Percentiles rank a stretch among this genome's conserved stretches.
phyloP scores from a whole-genome alignment of 2,329 filamentous ascomycete species.

The Diaporthe batatas region DNA sequence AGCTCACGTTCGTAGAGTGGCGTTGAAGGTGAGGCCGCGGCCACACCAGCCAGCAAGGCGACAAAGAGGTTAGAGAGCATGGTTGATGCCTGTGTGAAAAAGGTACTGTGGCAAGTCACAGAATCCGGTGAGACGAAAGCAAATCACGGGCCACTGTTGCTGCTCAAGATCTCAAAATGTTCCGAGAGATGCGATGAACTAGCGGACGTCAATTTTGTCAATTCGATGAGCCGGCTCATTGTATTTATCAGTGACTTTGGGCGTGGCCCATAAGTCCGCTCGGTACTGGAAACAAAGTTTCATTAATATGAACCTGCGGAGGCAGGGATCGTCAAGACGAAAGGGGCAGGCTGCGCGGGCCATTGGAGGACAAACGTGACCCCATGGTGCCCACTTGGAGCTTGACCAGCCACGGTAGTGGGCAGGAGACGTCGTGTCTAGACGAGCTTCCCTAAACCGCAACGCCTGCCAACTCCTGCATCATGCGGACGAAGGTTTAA shows the following conservation, averaged over 20 bases:
- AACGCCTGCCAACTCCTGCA: constrained; percentile 15
- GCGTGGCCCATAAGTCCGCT: background rate
- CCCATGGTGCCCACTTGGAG: constrained; percentile 17
- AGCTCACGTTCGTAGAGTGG: constrained; percentile 38
- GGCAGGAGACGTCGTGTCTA: constrained; percentile 7
- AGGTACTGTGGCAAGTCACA: background rate
- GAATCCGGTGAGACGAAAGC: background rate
- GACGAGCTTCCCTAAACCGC: constrained; percentile 10
- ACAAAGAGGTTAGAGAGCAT: constrained; percentile 36
- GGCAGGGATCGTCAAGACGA: constrained; percentile 29
- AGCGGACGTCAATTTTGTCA: background rate
- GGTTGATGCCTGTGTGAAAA: background rate
- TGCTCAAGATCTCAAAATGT: background rate
- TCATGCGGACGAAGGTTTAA: constrained; percentile 15
- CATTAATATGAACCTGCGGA: constrained; percentile 19
- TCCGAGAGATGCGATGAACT: constrained; percentile 7
- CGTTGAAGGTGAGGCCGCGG: constrained; percentile 24
- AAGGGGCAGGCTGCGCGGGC: background rate
- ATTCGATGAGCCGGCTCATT: background rate
- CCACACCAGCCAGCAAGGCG: constrained; percentile 34
- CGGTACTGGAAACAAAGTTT: constrained; percentile 32
- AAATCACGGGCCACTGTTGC: background rate
- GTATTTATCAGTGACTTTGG: constrained; percentile 26
- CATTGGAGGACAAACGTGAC: constrained; percentile 32
- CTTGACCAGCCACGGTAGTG: background rate